Evolutionary conservation across 1,139 yeast genomes (phyloP).

Genomic region (Candida sanyaensis): DNA sequence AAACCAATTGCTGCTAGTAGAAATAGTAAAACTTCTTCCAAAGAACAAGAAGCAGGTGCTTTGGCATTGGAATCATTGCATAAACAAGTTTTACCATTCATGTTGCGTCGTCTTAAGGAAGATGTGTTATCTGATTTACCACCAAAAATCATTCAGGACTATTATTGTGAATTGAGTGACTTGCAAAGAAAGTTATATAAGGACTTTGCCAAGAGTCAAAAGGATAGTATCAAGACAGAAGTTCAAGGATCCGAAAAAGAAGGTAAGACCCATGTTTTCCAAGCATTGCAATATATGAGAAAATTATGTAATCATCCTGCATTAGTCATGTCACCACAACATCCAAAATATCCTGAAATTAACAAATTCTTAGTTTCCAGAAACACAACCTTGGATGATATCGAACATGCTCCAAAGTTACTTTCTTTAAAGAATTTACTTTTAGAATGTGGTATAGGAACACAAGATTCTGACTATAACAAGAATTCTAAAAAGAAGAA

Average conservation of each 20-base stretch:
- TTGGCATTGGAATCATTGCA: constrained; percentile 93
- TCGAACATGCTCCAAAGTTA: constrained; percentile 89
- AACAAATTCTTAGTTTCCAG: constrained; percentile 57
- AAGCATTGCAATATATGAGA: constrained; percentile 95
- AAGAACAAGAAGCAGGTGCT: constrained; percentile 97
- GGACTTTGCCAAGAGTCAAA: constrained; percentile 90
- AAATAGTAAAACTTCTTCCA: constrained; percentile 86
- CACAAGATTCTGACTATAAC: constrained; percentile 47
- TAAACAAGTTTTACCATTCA: constrained; percentile 93
- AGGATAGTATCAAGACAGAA: constrained; percentile 67
- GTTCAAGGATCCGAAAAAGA: constrained; percentile 46
- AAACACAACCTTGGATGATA: constrained; percentile 64
- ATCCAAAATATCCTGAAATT: constrained; percentile 79
- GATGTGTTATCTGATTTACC: constrained; percentile 96
- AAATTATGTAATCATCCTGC: constrained; percentile 97
- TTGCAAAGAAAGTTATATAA: constrained; percentile 84
- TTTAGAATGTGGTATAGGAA: constrained; percentile 94
- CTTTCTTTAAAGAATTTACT: constrained; percentile 79
- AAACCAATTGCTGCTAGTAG: constrained; percentile 96
- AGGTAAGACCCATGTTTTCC: constrained; percentile 91
- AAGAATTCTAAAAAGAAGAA: constrained; percentile 27
- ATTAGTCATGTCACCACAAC: constrained; percentile 79
- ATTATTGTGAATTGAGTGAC: constrained; percentile 93
- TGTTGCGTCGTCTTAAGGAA: constrained; percentile 93
- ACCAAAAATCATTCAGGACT: constrained; percentile 97